Evolutionary conservation across 805 yeast species (phyloP), one percentile per base, ranked within the genome.

Genomic region (Barnettozyma sp.): DNA sequence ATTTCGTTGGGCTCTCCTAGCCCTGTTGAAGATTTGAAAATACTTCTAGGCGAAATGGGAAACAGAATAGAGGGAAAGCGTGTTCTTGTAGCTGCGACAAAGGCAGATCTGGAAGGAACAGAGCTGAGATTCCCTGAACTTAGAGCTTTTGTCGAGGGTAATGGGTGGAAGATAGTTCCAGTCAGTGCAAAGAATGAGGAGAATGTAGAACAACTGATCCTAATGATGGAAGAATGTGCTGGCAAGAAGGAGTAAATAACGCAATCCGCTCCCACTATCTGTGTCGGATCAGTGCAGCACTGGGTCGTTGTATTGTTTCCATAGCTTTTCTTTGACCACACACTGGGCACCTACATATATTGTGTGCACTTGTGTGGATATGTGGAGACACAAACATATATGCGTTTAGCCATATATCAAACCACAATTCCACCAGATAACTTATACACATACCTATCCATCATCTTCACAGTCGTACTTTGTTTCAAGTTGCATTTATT

Each of bases 61-160:
- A 62, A 70, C 30, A 67, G 90, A 34, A 58, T 83, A 55, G 47
- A 57, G n/a, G 61, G 59, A 23, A 87, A 87, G 50, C 70, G 66
- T 27, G 70, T 82, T 1, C 62, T 92, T 38, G 74, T 92, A 13
- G 83, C 88, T 8, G 96, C 90, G 12, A 88, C 96, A n/a, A 92
- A 92, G 58, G 97, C 96, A 1, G 98, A 92, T 55, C 50, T 84
- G 15, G 72, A 70, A 28, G 71, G 61, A 2, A 60, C 81, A 3
- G 64, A 69, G 26, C 65, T 61, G 4, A 73, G 67, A 30, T 90
- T 63, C 46, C 29, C 30, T 3, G 40, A 36, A 7, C 61, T 92
- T 35, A 63, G 62, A 30, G 53, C 55, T 0, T 72, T 59, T 47
- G 72, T 74, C n/a, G 56, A 56, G 6, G 43, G 46, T 13, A 56